Conservation (phyloP, 768 basidiomycete genomes). For the Mycena chlorophos region DNA sequence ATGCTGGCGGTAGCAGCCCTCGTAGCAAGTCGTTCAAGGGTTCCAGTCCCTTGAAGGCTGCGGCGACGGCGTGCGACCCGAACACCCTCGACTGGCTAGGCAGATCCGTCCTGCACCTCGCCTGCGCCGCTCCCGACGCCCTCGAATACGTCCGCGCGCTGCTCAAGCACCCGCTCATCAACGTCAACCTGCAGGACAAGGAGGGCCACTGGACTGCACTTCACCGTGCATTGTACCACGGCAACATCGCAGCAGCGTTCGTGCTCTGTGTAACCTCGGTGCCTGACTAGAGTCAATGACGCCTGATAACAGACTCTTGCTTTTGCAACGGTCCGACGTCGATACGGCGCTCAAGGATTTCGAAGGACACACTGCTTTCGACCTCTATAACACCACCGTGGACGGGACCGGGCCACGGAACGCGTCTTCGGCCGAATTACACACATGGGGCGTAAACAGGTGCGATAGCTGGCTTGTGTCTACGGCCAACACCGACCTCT, state of each 20-base stretch:
- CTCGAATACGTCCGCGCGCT: constrained; percentile 78
- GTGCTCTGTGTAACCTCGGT: constrained; percentile 29
- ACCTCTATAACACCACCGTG: constrained; percentile 90
- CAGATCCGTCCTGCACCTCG: constrained; percentile 79
- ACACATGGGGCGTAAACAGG: constrained; percentile 88
- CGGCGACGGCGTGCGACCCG: constrained; percentile 45
- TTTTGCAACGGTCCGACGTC: constrained; percentile 73
- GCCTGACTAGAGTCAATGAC: constrained; percentile 12
- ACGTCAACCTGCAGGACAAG: constrained; percentile 75
- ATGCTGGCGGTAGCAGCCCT: constrained; percentile 41
- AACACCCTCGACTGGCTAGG: constrained; percentile 75
- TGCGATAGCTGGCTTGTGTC: constrained; percentile 23
- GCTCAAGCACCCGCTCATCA: constrained; percentile 71
- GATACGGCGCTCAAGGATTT: constrained; percentile 74
- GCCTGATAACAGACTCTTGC: constrained; percentile 55
- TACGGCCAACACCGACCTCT: constrained; percentile 11
- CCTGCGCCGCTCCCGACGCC: constrained; percentile 65
- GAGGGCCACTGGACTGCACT: constrained; percentile 93
- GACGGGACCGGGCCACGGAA: constrained; percentile 63
- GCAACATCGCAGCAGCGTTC: constrained; percentile 71
- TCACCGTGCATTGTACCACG: constrained; percentile 81
- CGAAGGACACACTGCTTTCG: constrained; percentile 90
- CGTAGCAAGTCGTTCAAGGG: constrained; percentile 57
- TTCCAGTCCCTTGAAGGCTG: constrained; percentile 38
- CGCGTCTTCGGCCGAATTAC: constrained; percentile 57